These are phyloP conservation scores for Coniochaeta hoffmannii DNA, from an alignment of 2,329 filamentous ascomycete genomes.

Conservation along the genomic window DNA sequence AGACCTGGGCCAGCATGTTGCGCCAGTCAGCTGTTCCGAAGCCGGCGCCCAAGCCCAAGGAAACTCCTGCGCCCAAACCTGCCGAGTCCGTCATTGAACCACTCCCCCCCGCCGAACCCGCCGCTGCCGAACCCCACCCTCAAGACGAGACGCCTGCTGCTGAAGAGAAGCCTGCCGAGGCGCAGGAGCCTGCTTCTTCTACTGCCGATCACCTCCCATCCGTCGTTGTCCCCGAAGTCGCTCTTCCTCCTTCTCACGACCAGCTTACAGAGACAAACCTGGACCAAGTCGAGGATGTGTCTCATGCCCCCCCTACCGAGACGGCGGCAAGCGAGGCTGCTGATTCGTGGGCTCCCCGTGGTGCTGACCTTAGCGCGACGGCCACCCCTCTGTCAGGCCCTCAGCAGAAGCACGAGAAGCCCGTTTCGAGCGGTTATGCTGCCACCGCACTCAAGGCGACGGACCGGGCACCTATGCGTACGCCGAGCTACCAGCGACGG, in stretches of 20 bases:
- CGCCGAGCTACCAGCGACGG: conserved; percentile 75
- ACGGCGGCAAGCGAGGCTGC: conserved; percentile 85
- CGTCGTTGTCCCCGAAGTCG: conserved; percentile 42
- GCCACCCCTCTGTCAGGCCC: conserved; percentile 59
- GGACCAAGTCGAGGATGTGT: conserved; percentile 79
- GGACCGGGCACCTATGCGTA: conserved; percentile 53
- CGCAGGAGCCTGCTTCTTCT: conserved; percentile 8
- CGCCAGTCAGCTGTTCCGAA: conserved; percentile 52
- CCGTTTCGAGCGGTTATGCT: conserved; percentile 65
- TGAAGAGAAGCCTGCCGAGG: conserved; percentile 13
- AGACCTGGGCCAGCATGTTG: conserved; percentile 73
- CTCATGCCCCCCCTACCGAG: conserved; percentile 66
- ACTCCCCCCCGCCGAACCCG: conserved; percentile 29
- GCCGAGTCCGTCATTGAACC: conserved; percentile 37
- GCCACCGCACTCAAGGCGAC: conserved; percentile 77
- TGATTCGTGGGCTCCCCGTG: conserved; percentile 73
- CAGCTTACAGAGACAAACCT: conserved; percentile 88
- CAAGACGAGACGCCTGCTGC: conserved; percentile 15
- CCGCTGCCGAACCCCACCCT: conserved; percentile 11
- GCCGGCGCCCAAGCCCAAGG: conserved; percentile 47
- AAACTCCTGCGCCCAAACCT: conserved; percentile 37
- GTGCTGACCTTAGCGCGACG: conserved; percentile 48
- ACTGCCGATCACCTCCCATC: conserved; percentile 26
- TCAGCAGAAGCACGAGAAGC: conserved; percentile 56
- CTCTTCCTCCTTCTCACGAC: conserved; percentile 65